A percentile compares a stretch with the other conserved stretches of the same genome.
These are phyloP conservation scores for Acacia melanoxylon DNA, from an alignment of 306 rosid species.

Conservation along the genomic window DNA sequence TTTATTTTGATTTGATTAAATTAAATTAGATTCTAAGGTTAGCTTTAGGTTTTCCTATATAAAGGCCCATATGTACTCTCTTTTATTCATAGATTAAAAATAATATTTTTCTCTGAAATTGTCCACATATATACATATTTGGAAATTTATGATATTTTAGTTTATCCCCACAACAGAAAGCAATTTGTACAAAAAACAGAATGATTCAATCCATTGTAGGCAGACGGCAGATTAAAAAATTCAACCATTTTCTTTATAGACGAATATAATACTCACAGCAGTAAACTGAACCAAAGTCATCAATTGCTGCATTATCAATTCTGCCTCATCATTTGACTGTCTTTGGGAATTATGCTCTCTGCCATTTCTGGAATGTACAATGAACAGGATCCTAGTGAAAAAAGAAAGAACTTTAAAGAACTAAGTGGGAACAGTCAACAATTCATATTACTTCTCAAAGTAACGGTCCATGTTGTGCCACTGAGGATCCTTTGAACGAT, in stretches of 20 bases:
- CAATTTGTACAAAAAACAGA: constrained; percentile 5
- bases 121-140: neutral
- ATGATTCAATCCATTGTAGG: neutral
- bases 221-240: constrained; percentile 13
- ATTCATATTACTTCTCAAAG: constrained; percentile 73
- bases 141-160: neutral
- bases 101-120: too few species aligned
- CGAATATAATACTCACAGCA: constrained; percentile 57
- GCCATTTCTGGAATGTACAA: constrained; percentile 46
- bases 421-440: constrained; percentile 20
- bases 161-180: constrained; percentile 6
- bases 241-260: constrained; percentile 3
- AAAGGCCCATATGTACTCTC: too few species aligned
- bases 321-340: constrained; percentile 59
- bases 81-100: too few species aligned
- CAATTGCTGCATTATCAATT: constrained; percentile 54
- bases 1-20: too few species aligned
- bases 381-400: neutral
- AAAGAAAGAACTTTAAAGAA: constrained; percentile 2
- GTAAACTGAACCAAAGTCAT: constrained; percentile 70
- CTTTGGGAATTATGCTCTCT: constrained; percentile 54
- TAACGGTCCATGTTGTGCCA: constrained; percentile 92
- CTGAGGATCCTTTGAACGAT: constrained; percentile 80
- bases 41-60: too few species aligned
- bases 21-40: too few species aligned